Evolutionary conservation across 1,139 yeast species (phyloP).

Genomic region (Lodderomyces pseudojiufengensis): DNA sequence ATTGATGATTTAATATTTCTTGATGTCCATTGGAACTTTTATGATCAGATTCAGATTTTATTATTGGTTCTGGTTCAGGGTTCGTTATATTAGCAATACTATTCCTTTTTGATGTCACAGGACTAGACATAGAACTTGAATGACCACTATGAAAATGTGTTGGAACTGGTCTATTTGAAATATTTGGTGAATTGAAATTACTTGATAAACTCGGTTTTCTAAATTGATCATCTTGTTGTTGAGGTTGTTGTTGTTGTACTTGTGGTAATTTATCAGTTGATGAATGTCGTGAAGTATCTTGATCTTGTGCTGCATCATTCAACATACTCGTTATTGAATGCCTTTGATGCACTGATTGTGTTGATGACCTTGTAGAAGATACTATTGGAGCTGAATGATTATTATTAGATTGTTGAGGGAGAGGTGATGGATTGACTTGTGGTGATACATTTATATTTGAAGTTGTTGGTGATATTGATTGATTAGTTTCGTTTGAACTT

Average conservation of each 20-base stretch:
- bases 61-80: slow-evolving; percentile 2
- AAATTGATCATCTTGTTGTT: slow-evolving; percentile 3
- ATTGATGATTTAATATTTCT: neutral
- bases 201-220: slow-evolving; percentile 8
- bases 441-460: neutral
- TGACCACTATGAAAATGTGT: slow-evolving; percentile 3
- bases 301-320: slow-evolving; percentile 19
- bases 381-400: slow-evolving; percentile 4
- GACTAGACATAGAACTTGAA: slow-evolving; percentile 9
- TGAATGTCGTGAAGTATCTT: slow-evolving; percentile 7
- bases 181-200: slow-evolving; percentile 7
- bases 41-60: neutral
- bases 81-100: slow-evolving; percentile 42
- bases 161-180: slow-evolving; percentile 5
- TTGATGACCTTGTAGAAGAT: slow-evolving; percentile 4
- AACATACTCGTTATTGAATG: slow-evolving; percentile 30
- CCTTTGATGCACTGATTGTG: slow-evolving; percentile 19
- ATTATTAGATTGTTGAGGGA: slow-evolving; percentile 4
- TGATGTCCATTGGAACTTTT: neutral
- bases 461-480: slow-evolving; percentile 2
- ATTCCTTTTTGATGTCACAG: slow-evolving; percentile 24
- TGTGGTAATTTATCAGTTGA: neutral
- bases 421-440: slow-evolving; percentile 1
- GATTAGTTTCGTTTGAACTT: slow-evolving; percentile 5
- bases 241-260: slow-evolving; percentile 1